phyloP scores from a whole-genome alignment of 1,139 yeast genomes.

The Saccharomyces hybrid region DNA sequence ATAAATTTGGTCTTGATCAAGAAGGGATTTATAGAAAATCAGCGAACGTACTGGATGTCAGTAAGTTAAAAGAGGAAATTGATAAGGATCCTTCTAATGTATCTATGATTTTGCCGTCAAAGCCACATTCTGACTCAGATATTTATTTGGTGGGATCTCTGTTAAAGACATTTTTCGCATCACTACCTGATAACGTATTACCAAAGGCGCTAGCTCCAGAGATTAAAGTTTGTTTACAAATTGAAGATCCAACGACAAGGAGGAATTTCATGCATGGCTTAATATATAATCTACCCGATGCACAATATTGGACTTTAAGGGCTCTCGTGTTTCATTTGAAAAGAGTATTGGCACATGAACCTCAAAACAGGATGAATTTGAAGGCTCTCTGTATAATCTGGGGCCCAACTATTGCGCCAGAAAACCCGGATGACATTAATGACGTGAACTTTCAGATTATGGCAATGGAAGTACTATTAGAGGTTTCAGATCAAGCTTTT shows the following conservation, averaged over 20 bases:
- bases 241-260: conserved; percentile 49
- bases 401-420: conserved; percentile 80
- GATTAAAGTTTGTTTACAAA: conserved; percentile 68
- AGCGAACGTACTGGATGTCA: conserved; percentile 70
- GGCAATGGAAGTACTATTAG: conserved; percentile 75
- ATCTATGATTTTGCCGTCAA: conserved; percentile 45
- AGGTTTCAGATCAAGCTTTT: conserved; percentile 80
- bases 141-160: conserved; percentile 67
- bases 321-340: conserved; percentile 78
- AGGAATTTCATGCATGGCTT: conserved; percentile 77
- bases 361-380: conserved; percentile 69
- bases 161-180: conserved; percentile 57
- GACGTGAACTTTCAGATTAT: conserved; percentile 77
- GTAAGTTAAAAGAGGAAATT: conserved; percentile 62
- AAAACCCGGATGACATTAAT: conserved; percentile 57
- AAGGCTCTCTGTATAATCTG: conserved; percentile 79
- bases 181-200: conserved; percentile 63
- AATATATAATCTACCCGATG: conserved; percentile 86
- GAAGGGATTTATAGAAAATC: conserved; percentile 88
- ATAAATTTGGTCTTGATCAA: conserved; percentile 69
- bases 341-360: conserved; percentile 58
- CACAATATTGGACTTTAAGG: conserved; percentile 86
- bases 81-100: conserved; percentile 72
- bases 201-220: conserved; percentile 50
- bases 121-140: conserved; percentile 57